These are phyloP conservation scores for Fusarium caatingaense DNA, from an alignment of 2,329 filamentous ascomycete genomes.

Conservation along the genomic window DNA sequence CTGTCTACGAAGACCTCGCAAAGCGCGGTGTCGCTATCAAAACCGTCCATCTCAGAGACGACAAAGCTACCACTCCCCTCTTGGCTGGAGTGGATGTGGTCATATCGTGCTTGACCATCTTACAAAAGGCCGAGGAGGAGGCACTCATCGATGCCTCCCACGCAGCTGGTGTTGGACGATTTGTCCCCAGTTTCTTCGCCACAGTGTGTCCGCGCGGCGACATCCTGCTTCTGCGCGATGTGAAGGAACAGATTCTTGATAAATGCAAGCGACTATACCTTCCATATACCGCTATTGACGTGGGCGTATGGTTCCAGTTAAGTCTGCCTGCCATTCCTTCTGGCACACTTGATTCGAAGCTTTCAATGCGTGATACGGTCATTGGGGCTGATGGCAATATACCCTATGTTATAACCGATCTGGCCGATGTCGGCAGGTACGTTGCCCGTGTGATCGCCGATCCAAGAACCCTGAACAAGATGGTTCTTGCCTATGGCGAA, in stretches of 20 bases:
- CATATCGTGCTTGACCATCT: no score
- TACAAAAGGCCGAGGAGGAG: no score
- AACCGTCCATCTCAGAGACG: no score
- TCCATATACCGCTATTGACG: neutral
- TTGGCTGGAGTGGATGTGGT: no score
- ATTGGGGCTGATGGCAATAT: slow-evolving; percentile 47
- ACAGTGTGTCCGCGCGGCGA: no score
- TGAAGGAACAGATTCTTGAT: neutral
- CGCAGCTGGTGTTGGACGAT: no score
- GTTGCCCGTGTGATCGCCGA: slow-evolving; percentile 63
- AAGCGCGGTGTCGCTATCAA: no score
- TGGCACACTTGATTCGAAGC: no score
- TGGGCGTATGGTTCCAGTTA: neutral
- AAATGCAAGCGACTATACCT: neutral
- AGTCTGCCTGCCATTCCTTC: neutral
- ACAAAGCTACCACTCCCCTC: no score
- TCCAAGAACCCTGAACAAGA: slow-evolving; percentile 63
- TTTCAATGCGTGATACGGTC: neutral
- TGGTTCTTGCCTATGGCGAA: slow-evolving; percentile 61
- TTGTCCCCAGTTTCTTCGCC: no score
- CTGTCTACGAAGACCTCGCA: no score
- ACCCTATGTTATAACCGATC: slow-evolving; percentile 58
- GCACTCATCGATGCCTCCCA: no score
- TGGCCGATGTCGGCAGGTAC: slow-evolving; percentile 63
- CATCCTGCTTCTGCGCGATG: neutral